These are phyloP conservation scores for Cryphonectria japonica DNA, from an alignment of 2,329 filamentous ascomycete genomes.

Conservation along the genomic window DNA sequence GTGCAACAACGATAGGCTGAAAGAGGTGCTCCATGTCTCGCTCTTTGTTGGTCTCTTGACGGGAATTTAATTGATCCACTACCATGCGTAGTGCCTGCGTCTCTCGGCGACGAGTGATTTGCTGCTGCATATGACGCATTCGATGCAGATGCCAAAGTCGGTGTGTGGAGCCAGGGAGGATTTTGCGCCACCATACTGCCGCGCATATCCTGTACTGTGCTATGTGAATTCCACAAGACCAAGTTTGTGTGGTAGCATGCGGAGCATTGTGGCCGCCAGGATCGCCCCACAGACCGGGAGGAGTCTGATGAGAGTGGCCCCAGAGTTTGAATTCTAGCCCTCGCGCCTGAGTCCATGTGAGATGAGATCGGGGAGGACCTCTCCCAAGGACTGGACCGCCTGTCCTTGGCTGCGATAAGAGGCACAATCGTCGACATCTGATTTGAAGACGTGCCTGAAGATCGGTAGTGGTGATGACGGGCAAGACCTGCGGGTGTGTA, in stretches of 20 bases:
- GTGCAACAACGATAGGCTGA: not conserved
- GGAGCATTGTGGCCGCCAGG: conserved; percentile 25
- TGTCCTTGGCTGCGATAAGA: not conserved
- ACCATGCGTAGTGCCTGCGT: not conserved
- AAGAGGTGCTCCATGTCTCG: not conserved
- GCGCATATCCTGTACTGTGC: conserved; percentile 7
- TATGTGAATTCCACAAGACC: not conserved
- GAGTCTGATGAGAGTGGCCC: not conserved
- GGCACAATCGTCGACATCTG: not conserved
- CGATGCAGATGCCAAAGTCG: conserved; percentile 25
- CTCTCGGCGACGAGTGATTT: conserved; percentile 8
- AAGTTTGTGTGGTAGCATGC: conserved; percentile 11
- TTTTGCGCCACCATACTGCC: conserved; percentile 18
- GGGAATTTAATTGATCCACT: conserved; percentile 2
- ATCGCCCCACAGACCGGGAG: not conserved
- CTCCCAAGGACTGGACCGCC: not conserved
- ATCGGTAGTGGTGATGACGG: not conserved
- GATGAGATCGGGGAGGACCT: not conserved
- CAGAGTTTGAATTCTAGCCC: not conserved
- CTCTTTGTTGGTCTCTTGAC: conserved; percentile 12
- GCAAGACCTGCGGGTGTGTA: not conserved
- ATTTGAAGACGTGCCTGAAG: not conserved
- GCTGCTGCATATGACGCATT: conserved; percentile 26
- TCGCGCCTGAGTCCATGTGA: not conserved
- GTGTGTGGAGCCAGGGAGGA: conserved; percentile 27